These are phyloP conservation scores for Potentilla sterilis DNA, from an alignment of 306 rosid genomes.

Conservation along the genomic window DNA sequence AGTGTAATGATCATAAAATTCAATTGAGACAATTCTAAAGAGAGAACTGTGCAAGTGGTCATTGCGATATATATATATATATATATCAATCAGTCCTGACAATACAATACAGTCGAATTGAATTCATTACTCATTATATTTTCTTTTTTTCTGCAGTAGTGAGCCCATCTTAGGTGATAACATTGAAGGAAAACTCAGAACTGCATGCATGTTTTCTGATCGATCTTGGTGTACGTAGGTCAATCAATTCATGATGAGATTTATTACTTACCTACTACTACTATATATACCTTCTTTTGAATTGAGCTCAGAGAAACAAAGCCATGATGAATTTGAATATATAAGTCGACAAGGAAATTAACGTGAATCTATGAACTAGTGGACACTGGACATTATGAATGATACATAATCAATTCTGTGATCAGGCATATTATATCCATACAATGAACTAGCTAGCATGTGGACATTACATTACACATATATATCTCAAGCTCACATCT, in stretches of 20 bases:
- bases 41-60: not conserved
- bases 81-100: not conserved
- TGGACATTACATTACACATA: not conserved
- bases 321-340: not conserved
- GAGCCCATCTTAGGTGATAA: not conserved
- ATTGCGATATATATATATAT: not conserved
- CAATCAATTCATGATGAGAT: not conserved
- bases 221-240: not conserved
- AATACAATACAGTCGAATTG: not conserved
- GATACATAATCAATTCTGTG: too few relatives aligned
- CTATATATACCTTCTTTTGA: not conserved
- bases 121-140: not conserved
- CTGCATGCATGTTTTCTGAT: not conserved
- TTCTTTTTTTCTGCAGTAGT: not conserved
- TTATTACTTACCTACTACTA: not conserved
- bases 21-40: not conserved
- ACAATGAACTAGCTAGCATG: not conserved
- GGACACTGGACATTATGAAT: not conserved
- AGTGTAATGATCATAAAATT: not conserved
- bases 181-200: not conserved
- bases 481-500: not conserved
- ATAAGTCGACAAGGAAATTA: not conserved
- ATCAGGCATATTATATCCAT: not conserved
- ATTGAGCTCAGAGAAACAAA: too few relatives aligned
- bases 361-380: constrained; percentile 5